Percentiles rank a stretch among this genome's conserved stretches.
phyloP scores from a whole-genome alignment of 2,329 filamentous ascomycete species.

The Sphaceloma murrayae region DNA sequence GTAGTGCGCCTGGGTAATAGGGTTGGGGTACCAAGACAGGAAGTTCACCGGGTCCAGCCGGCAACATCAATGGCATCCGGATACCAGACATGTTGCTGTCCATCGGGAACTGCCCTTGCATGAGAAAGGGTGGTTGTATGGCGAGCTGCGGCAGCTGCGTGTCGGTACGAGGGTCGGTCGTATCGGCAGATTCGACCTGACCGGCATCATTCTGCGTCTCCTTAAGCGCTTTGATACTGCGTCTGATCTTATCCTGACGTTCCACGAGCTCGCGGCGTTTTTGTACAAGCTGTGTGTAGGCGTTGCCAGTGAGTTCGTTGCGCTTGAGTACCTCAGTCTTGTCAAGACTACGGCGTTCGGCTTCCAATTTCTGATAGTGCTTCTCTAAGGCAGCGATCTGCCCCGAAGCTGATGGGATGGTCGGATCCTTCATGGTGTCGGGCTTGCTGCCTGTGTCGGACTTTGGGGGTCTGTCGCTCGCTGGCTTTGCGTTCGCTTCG shows the following conservation, averaged over 20 bases:
- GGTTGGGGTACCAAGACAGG: conserved; percentile 2
- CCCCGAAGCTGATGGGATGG: conserved; percentile 23
- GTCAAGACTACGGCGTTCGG: conserved; percentile 30
- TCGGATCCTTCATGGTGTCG: conserved; percentile 17
- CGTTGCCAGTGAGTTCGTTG: conserved; percentile 25
- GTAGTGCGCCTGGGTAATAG: conserved; percentile 1
- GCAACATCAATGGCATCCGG: conserved; percentile 9
- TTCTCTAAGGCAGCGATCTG: conserved; percentile 30
- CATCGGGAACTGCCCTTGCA: not conserved
- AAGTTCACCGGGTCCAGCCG: not conserved
- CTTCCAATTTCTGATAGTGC: conserved; percentile 30
- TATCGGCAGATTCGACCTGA: not conserved
- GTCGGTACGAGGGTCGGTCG: conserved; percentile 1
- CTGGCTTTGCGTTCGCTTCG: conserved; percentile 2
- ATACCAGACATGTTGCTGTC: not conserved
- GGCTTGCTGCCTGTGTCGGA: conserved; percentile 8
- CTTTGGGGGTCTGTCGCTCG: not conserved
- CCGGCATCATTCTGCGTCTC: conserved; percentile 17
- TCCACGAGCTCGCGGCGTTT: conserved; percentile 29
- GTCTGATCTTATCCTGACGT: conserved; percentile 29
- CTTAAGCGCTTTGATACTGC: conserved; percentile 28
- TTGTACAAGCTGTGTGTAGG: conserved; percentile 26
- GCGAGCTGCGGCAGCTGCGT: conserved; percentile 7
- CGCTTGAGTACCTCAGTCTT: conserved; percentile 31
- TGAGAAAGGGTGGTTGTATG: conserved; percentile 12